Conservation (phyloP, 2,329 filamentous ascomycete genomes). For the Cryphonectria japonica region DNA sequence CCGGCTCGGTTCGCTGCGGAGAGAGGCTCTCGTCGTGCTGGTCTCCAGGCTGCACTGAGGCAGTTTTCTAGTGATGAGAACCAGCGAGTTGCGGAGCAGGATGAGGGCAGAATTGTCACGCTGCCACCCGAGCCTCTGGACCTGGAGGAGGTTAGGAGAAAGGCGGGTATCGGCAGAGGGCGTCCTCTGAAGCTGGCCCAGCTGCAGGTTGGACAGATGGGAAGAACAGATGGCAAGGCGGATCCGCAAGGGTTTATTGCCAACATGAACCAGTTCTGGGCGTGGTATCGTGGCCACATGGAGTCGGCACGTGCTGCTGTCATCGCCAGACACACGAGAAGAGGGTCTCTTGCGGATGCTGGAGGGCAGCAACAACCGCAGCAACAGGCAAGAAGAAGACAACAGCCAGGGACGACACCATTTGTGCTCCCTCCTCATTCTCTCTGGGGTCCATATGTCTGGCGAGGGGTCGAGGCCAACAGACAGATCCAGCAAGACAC, state of each 20-base stretch:
- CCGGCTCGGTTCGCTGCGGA: conserved; percentile 38
- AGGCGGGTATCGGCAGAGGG: conserved; percentile 17
- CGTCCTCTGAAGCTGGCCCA: conserved; percentile 19
- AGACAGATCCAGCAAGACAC: conserved; percentile 36
- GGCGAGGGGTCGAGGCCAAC: conserved; percentile 29
- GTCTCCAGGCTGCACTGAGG: conserved; percentile 48
- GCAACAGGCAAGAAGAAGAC: neutral
- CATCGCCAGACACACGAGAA: neutral
- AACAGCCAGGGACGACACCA: neutral
- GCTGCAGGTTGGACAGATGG: conserved; percentile 18
- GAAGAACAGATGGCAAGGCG: conserved; percentile 26
- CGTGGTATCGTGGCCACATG: conserved; percentile 10
- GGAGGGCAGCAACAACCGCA: too few species aligned
- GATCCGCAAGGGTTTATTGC: conserved; percentile 29
- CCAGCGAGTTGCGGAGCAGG: conserved; percentile 37
- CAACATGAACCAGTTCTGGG: conserved; percentile 29
- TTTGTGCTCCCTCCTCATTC: conserved; percentile 32
- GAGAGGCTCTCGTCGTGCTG: conserved; percentile 50
- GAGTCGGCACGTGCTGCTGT: conserved; percentile 24
- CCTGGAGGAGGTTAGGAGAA: conserved; percentile 32
- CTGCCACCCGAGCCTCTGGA: conserved; percentile 37
- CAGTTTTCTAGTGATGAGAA: conserved; percentile 45
- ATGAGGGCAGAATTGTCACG: conserved; percentile 42
- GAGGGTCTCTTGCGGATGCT: neutral
- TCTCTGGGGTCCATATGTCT: conserved; percentile 33